phyloP scores from a whole-genome alignment of 805 yeast genomes.

The Limtongozyma cylindracea region DNA sequence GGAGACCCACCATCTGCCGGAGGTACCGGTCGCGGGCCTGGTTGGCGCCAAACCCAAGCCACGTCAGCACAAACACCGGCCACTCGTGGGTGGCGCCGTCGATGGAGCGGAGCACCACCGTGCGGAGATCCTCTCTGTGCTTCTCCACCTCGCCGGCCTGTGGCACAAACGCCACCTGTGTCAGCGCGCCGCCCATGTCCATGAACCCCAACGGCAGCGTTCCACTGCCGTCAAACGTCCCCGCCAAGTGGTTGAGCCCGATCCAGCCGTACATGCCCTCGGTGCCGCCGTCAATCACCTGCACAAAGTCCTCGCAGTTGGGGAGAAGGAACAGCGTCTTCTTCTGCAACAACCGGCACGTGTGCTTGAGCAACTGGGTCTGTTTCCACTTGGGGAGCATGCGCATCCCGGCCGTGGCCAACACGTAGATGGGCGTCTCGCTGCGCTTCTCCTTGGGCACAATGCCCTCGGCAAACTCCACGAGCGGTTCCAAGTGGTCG shows the following conservation, averaged over 20 bases:
- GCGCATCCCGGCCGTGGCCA: slow-evolving; percentile 96
- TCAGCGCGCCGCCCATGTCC: slow-evolving; percentile 99
- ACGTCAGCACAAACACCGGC: slow-evolving; percentile 81
- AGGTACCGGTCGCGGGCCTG: slow-evolving; percentile 65
- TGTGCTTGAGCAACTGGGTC: slow-evolving; percentile 22
- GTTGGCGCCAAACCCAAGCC: slow-evolving; percentile 97
- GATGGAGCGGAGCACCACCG: slow-evolving; percentile 34
- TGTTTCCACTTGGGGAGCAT: slow-evolving; percentile 31
- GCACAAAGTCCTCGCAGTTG: slow-evolving; percentile 46
- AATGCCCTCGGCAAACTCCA: slow-evolving; percentile 41
- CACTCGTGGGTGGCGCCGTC: slow-evolving; percentile 53
- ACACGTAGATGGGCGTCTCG: slow-evolving; percentile 69
- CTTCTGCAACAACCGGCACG: slow-evolving; percentile 29
- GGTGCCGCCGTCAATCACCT: slow-evolving; percentile 78
- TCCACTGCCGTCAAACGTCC: slow-evolving; percentile 23
- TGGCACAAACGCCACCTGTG: slow-evolving; percentile 88
- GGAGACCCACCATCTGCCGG: slow-evolving; percentile 23
- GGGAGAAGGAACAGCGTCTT: slow-evolving; percentile 29
- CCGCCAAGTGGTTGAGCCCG: slow-evolving; percentile 64
- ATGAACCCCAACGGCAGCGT: slow-evolving; percentile 75
- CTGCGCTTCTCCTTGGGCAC: slow-evolving; percentile 36
- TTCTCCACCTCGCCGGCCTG: slow-evolving; percentile 27
- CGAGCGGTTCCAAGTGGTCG: slow-evolving; percentile 37
- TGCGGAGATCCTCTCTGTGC: slow-evolving; percentile 53
- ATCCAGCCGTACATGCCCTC: slow-evolving; percentile 96